Percentiles rank a stretch among this genome's conserved stretches.
phyloP scores from a whole-genome alignment of 1,284 basidiomycete species.

The Jaminaea rosea region DNA sequence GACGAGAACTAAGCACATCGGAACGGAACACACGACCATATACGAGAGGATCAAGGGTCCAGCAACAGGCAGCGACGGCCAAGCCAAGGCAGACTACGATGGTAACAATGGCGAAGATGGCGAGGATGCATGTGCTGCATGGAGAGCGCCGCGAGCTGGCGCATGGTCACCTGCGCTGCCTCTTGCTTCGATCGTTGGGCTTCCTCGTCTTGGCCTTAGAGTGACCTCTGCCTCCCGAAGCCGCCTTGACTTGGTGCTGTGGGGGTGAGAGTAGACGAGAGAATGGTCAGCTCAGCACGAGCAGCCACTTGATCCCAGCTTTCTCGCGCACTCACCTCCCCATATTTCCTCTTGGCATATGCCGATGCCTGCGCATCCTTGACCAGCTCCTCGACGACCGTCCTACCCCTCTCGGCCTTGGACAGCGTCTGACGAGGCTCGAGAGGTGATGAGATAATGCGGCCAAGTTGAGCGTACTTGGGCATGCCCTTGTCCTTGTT shows the following conservation, averaged over 20 bases:
- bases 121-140: too few relatives aligned
- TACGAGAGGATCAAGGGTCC: too few relatives aligned
- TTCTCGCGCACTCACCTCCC: conserved; percentile 60
- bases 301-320: too few relatives aligned
- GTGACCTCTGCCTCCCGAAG: background rate
- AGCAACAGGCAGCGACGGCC: too few relatives aligned
- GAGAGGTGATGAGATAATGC: conserved; percentile 70
- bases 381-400: conserved; percentile 78
- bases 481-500: conserved; percentile 56
- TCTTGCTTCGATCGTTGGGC: background rate
- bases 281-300: background rate
- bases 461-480: conserved; percentile 77
- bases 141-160: too few relatives aligned
- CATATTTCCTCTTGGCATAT: conserved; percentile 90
- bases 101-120: too few relatives aligned
- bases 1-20: too few relatives aligned
- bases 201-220: conserved; percentile 1
- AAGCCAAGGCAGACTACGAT: too few relatives aligned
- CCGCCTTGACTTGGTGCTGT: conserved; percentile 1
- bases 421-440: conserved; percentile 65
- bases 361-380: conserved; percentile 73
- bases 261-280: background rate
- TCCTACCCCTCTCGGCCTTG: conserved; percentile 62
- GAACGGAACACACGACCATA: too few relatives aligned
- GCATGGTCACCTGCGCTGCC: background rate